These are phyloP conservation scores for Chalciporus sp. DNA, from an alignment of 1,284 basidiomycete species.

Conservation along the genomic window DNA sequence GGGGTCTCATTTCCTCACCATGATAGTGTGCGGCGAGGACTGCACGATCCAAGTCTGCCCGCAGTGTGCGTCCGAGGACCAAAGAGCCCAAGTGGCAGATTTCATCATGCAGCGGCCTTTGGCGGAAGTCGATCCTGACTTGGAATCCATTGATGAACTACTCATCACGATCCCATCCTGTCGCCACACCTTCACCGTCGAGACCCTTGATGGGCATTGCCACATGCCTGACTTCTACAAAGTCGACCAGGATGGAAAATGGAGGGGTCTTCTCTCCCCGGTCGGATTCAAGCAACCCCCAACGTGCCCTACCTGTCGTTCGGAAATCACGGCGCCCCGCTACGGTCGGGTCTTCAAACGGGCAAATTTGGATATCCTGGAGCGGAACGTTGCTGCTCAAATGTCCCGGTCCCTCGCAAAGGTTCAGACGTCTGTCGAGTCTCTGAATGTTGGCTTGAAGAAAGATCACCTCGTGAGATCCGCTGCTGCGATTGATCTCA, in stretches of 20 bases:
- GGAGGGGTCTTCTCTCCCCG: slow-evolving; percentile 46
- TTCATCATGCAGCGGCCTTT: slow-evolving; percentile 56
- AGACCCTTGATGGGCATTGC: slow-evolving; percentile 67
- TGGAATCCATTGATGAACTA: slow-evolving; percentile 48
- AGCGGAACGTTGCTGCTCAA: slow-evolving; percentile 57
- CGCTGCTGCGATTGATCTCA: slow-evolving; percentile 17
- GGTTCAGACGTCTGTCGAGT: slow-evolving; percentile 33
- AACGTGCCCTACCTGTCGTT: slow-evolving; percentile 57
- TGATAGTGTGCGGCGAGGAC: slow-evolving; percentile 67
- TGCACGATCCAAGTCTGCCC: slow-evolving; percentile 61
- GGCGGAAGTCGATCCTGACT: slow-evolving; percentile 48
- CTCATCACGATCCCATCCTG: slow-evolving; percentile 65
- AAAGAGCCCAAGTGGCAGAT: slow-evolving; percentile 54
- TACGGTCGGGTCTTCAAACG: slow-evolving; percentile 65
- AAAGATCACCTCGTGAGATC: slow-evolving; percentile 14
- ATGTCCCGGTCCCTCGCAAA: slow-evolving; percentile 48
- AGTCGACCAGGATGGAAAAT: slow-evolving; percentile 38
- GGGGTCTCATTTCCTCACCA: slow-evolving; percentile 2
- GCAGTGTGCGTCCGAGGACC: slow-evolving; percentile 46
- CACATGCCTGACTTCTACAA: slow-evolving; percentile 56
- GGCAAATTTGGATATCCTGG: slow-evolving; percentile 61
- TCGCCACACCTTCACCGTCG: slow-evolving; percentile 69
- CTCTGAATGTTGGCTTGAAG: slow-evolving; percentile 21
- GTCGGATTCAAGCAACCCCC: slow-evolving; percentile 48
- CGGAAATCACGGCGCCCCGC: slow-evolving; percentile 51